Evolutionary conservation across 2,329 filamentous ascomycete genomes (phyloP), one percentile per base, ranked within the genome.

Genomic region (Claviceps sp.): DNA sequence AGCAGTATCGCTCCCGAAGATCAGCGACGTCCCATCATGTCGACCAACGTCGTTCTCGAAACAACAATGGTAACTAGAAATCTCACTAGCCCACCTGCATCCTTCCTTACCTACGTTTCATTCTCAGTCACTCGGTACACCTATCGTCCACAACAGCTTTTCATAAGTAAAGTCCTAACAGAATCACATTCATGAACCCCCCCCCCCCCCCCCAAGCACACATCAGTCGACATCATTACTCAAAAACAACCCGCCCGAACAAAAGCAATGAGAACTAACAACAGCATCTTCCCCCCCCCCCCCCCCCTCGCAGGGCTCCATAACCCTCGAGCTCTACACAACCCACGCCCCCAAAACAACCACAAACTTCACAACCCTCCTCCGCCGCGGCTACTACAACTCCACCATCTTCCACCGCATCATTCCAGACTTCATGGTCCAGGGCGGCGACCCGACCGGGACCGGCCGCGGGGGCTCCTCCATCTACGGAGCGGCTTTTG

Each of bases 401-500:
- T 74, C 71, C 65, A 81, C 86, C 54, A 72, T 90, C 63, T 91
- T 97, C 77, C 93, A 97, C 74, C 89, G 93, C 66, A 84, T 97
- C 61, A 97, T 98, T 63, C 83, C 88, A 50, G 82, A 88, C 70
- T 98, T 98, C 75, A 97, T 98, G 91, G 77, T 95, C 53, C 91
- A 97, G 72, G 87, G 85, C 56, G 90, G 91, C 54, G 93, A 98
- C 67, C 91, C 91, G 1, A 95, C 91, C 0, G 91, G 90, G 55
- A 96, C 89, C 1, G 93, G 93, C 50, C 82, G 89, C 54, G 93
- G 93, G 61, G 93, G 93, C 53, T 76, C 76, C 53, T 90, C 84
- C 55, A 95, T 96, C 72, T 97, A 88, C 69, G 93, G 91, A 62
- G 86, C 89, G 49, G 91, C 88, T 65, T 97, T 97, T 67, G 88